Base-by-base conservation (phyloP, 192 early-diverging fungal genomes). In the Dimargaris verticillata region DNA sequence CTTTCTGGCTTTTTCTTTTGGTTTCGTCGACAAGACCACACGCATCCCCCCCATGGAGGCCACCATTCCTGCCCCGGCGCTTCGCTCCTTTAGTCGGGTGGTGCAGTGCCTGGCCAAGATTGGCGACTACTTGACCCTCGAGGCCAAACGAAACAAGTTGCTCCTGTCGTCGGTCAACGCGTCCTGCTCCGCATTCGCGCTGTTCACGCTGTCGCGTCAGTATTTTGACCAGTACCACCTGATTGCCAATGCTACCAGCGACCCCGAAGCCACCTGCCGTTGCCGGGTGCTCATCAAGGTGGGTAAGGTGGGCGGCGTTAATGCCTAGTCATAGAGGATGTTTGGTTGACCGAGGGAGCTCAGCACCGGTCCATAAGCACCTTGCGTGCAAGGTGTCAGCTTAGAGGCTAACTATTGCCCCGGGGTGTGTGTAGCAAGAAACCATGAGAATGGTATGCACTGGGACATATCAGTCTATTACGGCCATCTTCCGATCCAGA, bases 181-280 rank as follows among this genome's bases (percentile, higher is more conserved):
- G 10, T 75, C 86, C 17, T 79, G 83, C 26, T 81, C 86, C 0
- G 83, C 83, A 2, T 81, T 77, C 60, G 76, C 74, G 11, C 68
- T 67, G 41, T 75, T 83, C 44, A 70, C 73, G 9, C 78, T 88
- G 22, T 74, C 68, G 0, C 63, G 69, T 20, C 70, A 63, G 29
- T 88, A 86, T 67, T 88, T 88, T 68, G 82, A 84, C n/a, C 61
- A 65, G 17, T 88, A 82, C 66, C 55, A 69, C 1, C 62, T 77
- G 28, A 72, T 67, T 12, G 47, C 29, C 12, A 64, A 49, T 11
- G 60, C 69, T 18, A 54, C 22, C 44, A 64, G 13, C 18, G 63
- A 7, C 26, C 26, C 52, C 41, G 62, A 51, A 7, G 70, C 67
- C 6, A 50, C 72, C 24, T 38, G 33, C 33, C 65, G 70, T 28